These are phyloP conservation scores for Aureobasidium sp. DNA, from an alignment of 2,329 filamentous ascomycete genomes.

Conservation along the genomic window DNA sequence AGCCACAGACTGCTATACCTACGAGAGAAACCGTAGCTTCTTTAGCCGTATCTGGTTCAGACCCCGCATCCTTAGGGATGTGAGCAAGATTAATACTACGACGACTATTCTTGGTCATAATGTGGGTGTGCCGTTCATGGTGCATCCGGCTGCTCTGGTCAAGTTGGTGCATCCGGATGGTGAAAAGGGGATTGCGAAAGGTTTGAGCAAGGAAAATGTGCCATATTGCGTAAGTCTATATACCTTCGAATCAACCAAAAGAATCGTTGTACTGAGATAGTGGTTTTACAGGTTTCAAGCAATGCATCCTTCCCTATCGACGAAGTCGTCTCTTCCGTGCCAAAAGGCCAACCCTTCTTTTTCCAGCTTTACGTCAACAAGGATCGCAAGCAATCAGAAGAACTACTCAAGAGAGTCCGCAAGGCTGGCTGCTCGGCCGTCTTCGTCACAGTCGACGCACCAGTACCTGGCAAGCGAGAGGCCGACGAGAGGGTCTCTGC, in stretches of 20 bases:
- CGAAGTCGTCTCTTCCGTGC: conserved; percentile 22
- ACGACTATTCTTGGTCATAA: conserved; percentile 27
- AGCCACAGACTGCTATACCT: conserved; percentile 41
- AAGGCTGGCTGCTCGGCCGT: conserved; percentile 43
- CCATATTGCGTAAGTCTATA: conserved; percentile 21
- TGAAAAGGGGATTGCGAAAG: conserved; percentile 28
- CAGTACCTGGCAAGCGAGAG: conserved; percentile 48
- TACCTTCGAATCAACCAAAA: neutral
- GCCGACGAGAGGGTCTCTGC: conserved; percentile 39
- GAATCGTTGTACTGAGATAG: neutral
- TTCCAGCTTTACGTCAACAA: conserved; percentile 58
- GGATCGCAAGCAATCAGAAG: conserved; percentile 43
- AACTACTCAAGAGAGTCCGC: conserved; percentile 40
- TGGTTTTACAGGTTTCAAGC: conserved; percentile 17
- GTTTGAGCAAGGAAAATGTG: conserved; percentile 21
- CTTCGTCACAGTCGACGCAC: conserved; percentile 52
- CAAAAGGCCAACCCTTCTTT: conserved; percentile 34
- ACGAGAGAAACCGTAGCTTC: conserved; percentile 32
- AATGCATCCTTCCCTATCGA: conserved; percentile 26
- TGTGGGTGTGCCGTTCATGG: conserved; percentile 28
- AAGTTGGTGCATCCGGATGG: conserved; percentile 29
- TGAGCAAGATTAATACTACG: conserved; percentile 23
- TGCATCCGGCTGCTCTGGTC: conserved; percentile 30
- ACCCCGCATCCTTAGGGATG: conserved; percentile 37
- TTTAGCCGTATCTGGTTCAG: conserved; percentile 40